Conservation (phyloP, 495 filamentous ascomycete species). For the Amniculicola lignicola region DNA sequence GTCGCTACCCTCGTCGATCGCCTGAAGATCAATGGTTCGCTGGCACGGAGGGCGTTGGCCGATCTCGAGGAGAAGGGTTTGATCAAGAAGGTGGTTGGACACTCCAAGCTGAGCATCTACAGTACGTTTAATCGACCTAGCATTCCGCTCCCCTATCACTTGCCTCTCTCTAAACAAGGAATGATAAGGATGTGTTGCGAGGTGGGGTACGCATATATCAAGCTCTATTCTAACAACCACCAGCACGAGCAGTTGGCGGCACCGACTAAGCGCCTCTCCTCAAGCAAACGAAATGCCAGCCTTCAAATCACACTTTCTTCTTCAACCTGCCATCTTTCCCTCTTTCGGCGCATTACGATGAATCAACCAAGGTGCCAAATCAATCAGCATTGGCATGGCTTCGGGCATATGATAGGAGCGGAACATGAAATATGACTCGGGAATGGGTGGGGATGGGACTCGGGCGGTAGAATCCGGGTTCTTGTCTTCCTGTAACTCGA, state of each 20-base stretch:
- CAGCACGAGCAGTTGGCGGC: conserved; percentile 41
- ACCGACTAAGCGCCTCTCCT: conserved; percentile 29
- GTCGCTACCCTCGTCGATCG: conserved; percentile 97
- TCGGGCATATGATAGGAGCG: neutral
- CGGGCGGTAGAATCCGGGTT: too few relatives aligned
- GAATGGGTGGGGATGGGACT: too few relatives aligned
- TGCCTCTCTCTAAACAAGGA: too few relatives aligned
- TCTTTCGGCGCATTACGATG: neutral
- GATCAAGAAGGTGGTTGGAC: conserved; percentile 97
- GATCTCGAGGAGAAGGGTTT: conserved; percentile 96
- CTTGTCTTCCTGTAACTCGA: too few relatives aligned
- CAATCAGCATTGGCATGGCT: neutral
- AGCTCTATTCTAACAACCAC: neutral
- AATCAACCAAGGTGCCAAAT: too few relatives aligned
- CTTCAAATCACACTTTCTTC: neutral
- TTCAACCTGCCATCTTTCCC: neutral
- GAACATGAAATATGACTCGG: too few relatives aligned
- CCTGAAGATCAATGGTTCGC: conserved; percentile 98
- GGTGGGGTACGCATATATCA: neutral
- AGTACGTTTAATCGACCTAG: conserved; percentile 58
- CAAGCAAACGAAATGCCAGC: neutral
- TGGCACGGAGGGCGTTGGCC: conserved; percentile 82
- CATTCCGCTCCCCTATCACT: too few relatives aligned
- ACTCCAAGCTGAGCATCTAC: conserved; percentile 98
- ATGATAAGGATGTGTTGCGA: neutral